Evolutionary conservation across 306 rosid species (phyloP), one percentile per base, ranked within the genome.

Genomic region (Cajanus cajan): DNA sequence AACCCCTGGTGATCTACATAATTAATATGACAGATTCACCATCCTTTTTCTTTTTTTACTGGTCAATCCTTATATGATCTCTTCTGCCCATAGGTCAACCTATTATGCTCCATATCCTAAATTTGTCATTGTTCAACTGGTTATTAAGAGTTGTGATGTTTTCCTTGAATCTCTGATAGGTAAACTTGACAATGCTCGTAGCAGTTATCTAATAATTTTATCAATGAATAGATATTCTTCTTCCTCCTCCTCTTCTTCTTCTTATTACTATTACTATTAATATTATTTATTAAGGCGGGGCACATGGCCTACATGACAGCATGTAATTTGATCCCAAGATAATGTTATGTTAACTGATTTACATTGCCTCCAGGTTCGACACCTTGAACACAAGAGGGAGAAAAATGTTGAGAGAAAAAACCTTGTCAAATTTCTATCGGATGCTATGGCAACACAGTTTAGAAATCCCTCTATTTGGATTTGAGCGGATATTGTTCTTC

Each of bases 341-440:
- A 47, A 18, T 75, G 15, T 72, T 45, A 33, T 45, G 59, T 61
- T 68, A 63, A 71, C 74, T 77, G 14, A 62, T 67, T 82, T 22
- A 24, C 40, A 24, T 58, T 55, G 73, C 72, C 39, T 84, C 47
- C 89, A 95, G 98, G 98, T 95, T 71, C 97, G 97, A 63, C 97
- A 92, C 80, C 92, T 94, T 43, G 97, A 94, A 63, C 89, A 85
- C 45, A 94, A 92, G 88, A 89, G 43, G 94, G 97, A 89, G 88
- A 92, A 91, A 83, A 87, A 82, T 51, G 86, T 94, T 4, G 90
- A 87, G 68, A 88, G 93, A 74, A 83, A 73, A 66, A 67, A 73
- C 55, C 87, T 94, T 7, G 85, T 89, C 78, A 88, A 78, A 81
- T 95, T 95, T 87, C 82, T 95, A 37, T 68, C 79, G 51, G 93